These are phyloP conservation scores for Fusarium napiforme DNA, from an alignment of 2,329 filamentous ascomycete genomes.

Conservation along the genomic window DNA sequence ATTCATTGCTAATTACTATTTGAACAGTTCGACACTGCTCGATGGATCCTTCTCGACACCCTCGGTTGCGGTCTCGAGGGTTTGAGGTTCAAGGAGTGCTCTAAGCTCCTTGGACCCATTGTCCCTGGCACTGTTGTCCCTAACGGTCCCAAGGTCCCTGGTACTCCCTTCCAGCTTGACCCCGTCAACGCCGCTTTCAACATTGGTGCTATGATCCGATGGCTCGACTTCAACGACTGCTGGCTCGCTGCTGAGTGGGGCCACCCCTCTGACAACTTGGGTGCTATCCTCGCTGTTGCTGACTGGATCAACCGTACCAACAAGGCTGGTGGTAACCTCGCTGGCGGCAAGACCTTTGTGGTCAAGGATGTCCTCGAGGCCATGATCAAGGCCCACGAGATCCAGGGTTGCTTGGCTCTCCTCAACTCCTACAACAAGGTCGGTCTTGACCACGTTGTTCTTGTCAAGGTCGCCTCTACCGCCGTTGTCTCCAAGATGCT, in stretches of 20 bases:
- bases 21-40: constrained; percentile 87
- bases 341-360: constrained; percentile 88
- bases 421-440: constrained; percentile 99
- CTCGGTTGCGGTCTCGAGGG: constrained; percentile 96
- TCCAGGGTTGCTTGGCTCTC: constrained; percentile 95
- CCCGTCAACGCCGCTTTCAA: constrained; percentile 97
- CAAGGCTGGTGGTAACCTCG: constrained; percentile 79
- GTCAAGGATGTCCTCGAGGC: constrained; percentile 91
- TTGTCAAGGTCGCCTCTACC: constrained; percentile 96
- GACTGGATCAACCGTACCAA: constrained; percentile 97
- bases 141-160: constrained; percentile 89
- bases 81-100: constrained; percentile 94
- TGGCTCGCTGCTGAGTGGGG: constrained; percentile 99
- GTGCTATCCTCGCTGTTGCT: constrained; percentile 93
- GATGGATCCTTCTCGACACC: constrained; percentile 96
- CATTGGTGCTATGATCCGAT: constrained; percentile 98
- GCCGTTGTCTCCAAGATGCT: constrained; percentile 97
- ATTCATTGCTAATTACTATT: constrained; percentile 14
- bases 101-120: constrained; percentile 90
- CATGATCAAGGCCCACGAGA: constrained; percentile 99
- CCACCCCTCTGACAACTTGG: constrained; percentile 97
- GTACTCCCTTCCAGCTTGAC: constrained; percentile 93
- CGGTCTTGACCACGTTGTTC: constrained; percentile 94
- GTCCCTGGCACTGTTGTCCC: constrained; percentile 92
- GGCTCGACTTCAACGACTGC: constrained; percentile 99